A percentile compares a stretch with the other conserved stretches of the same genome.
Evolutionary conservation across 306 rosid genomes (phyloP).

Genomic region (Sesbania bispinosa): DNA sequence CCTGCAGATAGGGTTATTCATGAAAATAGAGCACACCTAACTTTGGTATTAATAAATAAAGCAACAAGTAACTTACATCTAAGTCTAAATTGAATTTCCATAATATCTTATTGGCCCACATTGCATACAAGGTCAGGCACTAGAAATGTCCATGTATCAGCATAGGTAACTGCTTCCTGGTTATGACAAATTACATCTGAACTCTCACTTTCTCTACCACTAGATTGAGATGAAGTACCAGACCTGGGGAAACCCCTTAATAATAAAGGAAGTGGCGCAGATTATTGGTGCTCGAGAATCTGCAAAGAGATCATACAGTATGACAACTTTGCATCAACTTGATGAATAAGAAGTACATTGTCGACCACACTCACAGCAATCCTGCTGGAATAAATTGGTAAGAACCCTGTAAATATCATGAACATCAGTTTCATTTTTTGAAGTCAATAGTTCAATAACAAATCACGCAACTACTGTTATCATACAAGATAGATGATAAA

Average conservation of each 20-base stretch:
- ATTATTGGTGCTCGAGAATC: slow-evolving; percentile 92
- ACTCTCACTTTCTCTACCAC: slow-evolving; percentile 58
- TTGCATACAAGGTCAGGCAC: slow-evolving; percentile 89
- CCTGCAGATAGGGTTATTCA: slow-evolving; percentile 44
- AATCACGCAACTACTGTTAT: slow-evolving; percentile 8
- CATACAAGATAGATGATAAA: slow-evolving; percentile 18
- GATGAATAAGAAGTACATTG: slow-evolving; percentile 90
- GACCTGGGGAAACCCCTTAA: slow-evolving; percentile 78
- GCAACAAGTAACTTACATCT: slow-evolving; percentile 55
- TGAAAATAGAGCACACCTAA: slow-evolving; percentile 14
- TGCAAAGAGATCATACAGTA: slow-evolving; percentile 81
- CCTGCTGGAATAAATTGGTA: slow-evolving; percentile 89
- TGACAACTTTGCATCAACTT: slow-evolving; percentile 97
- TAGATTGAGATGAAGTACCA: slow-evolving; percentile 43
- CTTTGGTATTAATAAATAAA: slow-evolving; percentile 9
- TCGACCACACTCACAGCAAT: slow-evolving; percentile 90
- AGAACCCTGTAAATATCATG: slow-evolving; percentile 75
- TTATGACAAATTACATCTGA: slow-evolving; percentile 45
- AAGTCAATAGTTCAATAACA: slow-evolving; percentile 3
- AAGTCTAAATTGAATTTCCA: slow-evolving; percentile 90
- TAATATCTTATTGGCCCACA: slow-evolving; percentile 54
- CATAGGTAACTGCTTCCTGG: slow-evolving; percentile 57
- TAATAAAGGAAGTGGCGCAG: slow-evolving; percentile 93
- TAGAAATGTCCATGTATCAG: slow-evolving; percentile 77
- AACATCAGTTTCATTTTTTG: slow-evolving; percentile 21